A percentile compares a stretch with the other conserved stretches of the same genome.
These are phyloP conservation scores for Scleromitrula shiraiana DNA, from an alignment of 2,329 filamentous ascomycete genomes.

Conservation along the genomic window DNA sequence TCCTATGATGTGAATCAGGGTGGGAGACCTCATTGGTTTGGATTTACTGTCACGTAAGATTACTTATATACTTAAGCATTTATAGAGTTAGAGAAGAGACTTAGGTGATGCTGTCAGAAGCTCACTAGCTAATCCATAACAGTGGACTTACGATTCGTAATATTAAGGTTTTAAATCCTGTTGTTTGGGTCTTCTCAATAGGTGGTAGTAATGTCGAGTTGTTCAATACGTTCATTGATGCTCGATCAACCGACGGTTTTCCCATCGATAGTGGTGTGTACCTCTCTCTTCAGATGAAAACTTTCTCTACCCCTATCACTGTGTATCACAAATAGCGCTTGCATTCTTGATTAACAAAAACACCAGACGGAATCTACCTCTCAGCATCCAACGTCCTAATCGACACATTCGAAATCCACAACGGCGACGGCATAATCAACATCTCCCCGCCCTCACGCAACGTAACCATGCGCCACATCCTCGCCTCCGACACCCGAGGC, in stretches of 20 bases:
- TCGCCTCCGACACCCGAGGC: conserved; percentile 3
- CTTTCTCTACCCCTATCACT: too few species aligned
- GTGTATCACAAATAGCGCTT: too few species aligned
- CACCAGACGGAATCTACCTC: conserved; percentile 3
- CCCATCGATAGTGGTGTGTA: conserved; percentile 3
- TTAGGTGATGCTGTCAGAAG: neutral
- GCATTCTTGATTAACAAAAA: neutral
- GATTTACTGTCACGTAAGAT: neutral
- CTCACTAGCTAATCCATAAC: neutral
- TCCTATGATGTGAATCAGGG: neutral
- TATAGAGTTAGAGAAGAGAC: too few species aligned
- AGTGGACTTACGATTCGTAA: conserved; percentile 1
- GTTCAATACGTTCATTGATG: neutral
- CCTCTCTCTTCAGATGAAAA: neutral
- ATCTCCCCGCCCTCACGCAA: neutral
- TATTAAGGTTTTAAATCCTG: conserved; percentile 4
- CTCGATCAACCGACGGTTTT: neutral
- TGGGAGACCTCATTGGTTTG: conserved; percentile 4
- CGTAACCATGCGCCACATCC: conserved; percentile 1
- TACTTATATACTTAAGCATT: too few species aligned
- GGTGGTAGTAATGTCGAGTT: conserved; percentile 5
- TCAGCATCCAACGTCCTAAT: conserved; percentile 2
- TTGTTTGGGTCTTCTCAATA: conserved; percentile 3
- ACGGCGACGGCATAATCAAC: conserved; percentile 7
- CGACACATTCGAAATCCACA: conserved; percentile 5